phyloP scores from a whole-genome alignment of 1,139 yeast genomes.

The Magnusiomyces tetraspermus region DNA sequence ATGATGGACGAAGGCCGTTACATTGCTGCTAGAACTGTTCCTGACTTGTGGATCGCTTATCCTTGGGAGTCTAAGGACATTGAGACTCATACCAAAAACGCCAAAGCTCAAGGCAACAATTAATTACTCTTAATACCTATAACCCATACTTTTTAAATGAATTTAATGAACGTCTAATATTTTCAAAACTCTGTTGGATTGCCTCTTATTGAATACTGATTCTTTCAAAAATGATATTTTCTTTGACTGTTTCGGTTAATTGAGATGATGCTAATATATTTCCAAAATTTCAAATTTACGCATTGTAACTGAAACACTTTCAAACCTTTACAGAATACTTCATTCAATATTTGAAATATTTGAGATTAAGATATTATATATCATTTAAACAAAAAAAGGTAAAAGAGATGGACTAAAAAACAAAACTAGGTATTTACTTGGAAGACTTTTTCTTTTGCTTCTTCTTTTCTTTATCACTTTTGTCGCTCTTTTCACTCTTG shows the following conservation, averaged over 20 bases:
- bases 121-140: conserved; percentile 12
- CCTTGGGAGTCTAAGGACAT: conserved; percentile 96
- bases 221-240: too few species aligned
- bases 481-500: too few species aligned
- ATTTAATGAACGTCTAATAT: not conserved
- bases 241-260: too few species aligned
- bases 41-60: conserved; percentile 93
- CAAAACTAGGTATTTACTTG: too few species aligned
- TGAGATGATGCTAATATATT: too few species aligned
- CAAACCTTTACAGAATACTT: too few species aligned
- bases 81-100: conserved; percentile 73
- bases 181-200: not conserved
- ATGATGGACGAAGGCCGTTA: conserved; percentile 62
- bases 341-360: too few species aligned
- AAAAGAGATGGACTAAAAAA: not conserved
- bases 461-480: not conserved
- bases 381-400: not conserved
- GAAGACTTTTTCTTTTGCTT: not conserved
- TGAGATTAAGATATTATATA: too few species aligned
- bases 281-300: too few species aligned
- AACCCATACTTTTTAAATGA: too few species aligned
- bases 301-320: too few species aligned
- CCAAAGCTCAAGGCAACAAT: conserved; percentile 64
- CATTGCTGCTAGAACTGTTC: conserved; percentile 84
- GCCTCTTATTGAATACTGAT: too few species aligned